Evolutionary conservation across 352 stramenopile species (phyloP).

Genomic region (Phytophthora pluvialis): DNA sequence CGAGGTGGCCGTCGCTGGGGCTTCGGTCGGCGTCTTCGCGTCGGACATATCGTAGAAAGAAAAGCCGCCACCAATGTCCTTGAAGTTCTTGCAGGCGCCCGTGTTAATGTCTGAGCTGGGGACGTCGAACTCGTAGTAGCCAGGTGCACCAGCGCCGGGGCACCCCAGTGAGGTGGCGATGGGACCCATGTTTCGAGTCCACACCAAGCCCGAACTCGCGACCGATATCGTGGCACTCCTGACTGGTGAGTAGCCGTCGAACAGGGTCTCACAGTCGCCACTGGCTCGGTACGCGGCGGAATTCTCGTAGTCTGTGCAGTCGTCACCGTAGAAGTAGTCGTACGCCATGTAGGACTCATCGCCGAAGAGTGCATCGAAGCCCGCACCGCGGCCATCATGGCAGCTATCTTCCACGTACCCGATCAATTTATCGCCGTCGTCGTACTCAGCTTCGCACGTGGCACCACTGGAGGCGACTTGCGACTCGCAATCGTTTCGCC

Average conservation of each 20-base stretch:
- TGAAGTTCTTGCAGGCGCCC: background rate
- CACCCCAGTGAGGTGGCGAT: background rate
- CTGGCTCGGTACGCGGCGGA: constrained; percentile 5
- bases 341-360: constrained; percentile 4
- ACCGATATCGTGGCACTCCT: constrained; percentile 12
- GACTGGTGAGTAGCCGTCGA: constrained; percentile 11
- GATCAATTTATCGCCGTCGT: constrained; percentile 1
- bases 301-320: constrained; percentile 15
- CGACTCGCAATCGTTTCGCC: background rate
- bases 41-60: constrained; percentile 10
- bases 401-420: constrained; percentile 15
- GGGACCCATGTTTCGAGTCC: constrained; percentile 9
- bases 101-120: background rate
- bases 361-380: constrained; percentile 6
- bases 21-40: background rate
- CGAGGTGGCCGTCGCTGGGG: background rate
- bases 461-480: constrained; percentile 7
- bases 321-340: constrained; percentile 7
- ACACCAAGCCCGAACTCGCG: background rate
- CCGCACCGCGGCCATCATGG: constrained; percentile 6
- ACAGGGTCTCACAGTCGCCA: constrained; percentile 1
- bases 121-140: constrained; percentile 12
- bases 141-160: background rate
- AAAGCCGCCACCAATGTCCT: constrained; percentile 1
- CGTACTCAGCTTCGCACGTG: background rate